Conservation (phyloP, 2,329 filamentous ascomycete species). For the Aspergillus fumigatiaffinis region DNA sequence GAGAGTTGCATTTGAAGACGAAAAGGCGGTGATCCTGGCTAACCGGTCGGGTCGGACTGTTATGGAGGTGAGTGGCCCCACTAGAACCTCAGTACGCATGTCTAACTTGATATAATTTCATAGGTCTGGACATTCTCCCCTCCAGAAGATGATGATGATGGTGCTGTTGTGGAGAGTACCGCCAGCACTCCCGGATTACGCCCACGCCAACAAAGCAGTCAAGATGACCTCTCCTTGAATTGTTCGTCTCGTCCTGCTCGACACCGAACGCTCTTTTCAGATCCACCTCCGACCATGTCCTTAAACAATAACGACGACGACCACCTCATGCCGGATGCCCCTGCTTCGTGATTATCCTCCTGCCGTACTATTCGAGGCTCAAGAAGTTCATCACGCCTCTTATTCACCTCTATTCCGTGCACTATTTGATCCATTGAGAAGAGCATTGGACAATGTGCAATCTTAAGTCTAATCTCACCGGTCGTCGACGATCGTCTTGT, state of each 20-base stretch:
- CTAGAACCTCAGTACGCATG: background rate
- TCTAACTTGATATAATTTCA: slow-evolving; percentile 23
- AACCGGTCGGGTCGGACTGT: slow-evolving; percentile 79
- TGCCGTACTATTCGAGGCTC: slow-evolving; percentile 1
- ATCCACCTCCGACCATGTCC: slow-evolving; percentile 26
- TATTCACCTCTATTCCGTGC: background rate
- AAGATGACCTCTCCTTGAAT: slow-evolving; percentile 6
- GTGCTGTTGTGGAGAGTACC: slow-evolving; percentile 26
- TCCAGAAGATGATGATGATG: slow-evolving; percentile 28
- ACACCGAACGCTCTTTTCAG: slow-evolving; percentile 26
- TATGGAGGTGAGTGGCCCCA: slow-evolving; percentile 73
- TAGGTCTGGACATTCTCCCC: slow-evolving; percentile 95
- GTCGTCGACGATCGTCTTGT: too few relatives aligned
- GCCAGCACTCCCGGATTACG: slow-evolving; percentile 31
- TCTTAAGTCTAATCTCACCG: background rate
- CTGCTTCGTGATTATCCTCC: slow-evolving; percentile 11
- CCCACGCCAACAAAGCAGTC: slow-evolving; percentile 15
- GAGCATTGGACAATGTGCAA: background rate
- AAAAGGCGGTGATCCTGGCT: slow-evolving; percentile 96
- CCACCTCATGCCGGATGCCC: slow-evolving; percentile 33
- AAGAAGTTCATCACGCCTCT: slow-evolving; percentile 12
- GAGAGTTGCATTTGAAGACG: slow-evolving; percentile 96
- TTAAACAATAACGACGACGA: slow-evolving; percentile 25
- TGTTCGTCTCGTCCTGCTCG: slow-evolving; percentile 5
- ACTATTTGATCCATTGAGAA: background rate